Conservation (phyloP, 805 yeast genomes). For the Starmera dryadoides region DNA sequence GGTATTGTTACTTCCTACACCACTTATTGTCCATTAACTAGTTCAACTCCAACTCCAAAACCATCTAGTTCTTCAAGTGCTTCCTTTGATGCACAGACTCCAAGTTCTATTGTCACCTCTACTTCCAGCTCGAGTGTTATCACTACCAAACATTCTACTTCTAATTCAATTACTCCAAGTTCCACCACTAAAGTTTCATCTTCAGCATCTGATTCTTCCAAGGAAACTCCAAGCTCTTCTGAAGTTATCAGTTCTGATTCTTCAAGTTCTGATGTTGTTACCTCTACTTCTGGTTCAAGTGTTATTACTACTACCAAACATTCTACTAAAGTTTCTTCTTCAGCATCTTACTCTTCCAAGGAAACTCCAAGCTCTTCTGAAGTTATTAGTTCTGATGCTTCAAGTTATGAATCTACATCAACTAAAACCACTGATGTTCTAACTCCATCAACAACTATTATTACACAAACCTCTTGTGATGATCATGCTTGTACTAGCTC, state of each 20-base stretch:
- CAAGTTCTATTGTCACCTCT: constrained; percentile 2
- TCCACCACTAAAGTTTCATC: background rate
- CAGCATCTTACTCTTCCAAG: constrained; percentile 1
- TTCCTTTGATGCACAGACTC: constrained; percentile 14
- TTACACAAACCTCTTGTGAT: constrained; percentile 9
- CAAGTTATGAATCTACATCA: background rate
- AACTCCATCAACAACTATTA: constrained; percentile 7
- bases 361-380: background rate
- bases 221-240: background rate
- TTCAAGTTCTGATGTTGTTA: background rate
- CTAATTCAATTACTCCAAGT: too few species aligned
- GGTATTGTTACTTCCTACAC: constrained; percentile 1
- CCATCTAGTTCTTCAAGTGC: background rate
- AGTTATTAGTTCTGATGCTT: background rate
- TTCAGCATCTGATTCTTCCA: constrained; percentile 1
- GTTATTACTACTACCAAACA: constrained; percentile 2
- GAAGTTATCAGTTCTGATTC: background rate
- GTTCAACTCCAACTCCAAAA: background rate
- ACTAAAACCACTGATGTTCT: background rate
- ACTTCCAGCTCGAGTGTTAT: background rate
- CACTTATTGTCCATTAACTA: constrained; percentile 5
- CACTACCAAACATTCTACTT: constrained; percentile 1
- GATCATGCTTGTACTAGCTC: constrained; percentile 20
- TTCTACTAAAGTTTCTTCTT: background rate
- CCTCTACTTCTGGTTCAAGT: constrained; percentile 1